A percentile compares a stretch with the other conserved stretches of the same genome.
These are phyloP conservation scores for Penicillium sp. DNA, from an alignment of 2,329 filamentous ascomycete genomes.

Conservation along the genomic window DNA sequence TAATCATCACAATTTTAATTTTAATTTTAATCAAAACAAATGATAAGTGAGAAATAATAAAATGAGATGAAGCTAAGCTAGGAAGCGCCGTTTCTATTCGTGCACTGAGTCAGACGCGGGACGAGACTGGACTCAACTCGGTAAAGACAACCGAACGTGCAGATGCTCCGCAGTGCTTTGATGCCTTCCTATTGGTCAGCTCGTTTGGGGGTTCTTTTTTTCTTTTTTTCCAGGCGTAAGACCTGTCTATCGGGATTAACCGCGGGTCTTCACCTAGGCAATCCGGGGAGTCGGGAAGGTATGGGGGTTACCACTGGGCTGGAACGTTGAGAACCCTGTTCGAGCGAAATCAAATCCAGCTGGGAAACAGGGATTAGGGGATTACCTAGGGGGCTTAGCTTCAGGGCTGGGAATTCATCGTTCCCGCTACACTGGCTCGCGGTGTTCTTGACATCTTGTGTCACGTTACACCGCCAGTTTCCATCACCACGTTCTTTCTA, in stretches of 20 bases:
- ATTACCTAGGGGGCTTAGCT: neutral
- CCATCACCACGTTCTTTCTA: neutral
- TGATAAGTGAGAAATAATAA: no score
- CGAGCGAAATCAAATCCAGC: neutral
- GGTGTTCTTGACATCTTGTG: neutral
- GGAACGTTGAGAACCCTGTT: conserved; percentile 5
- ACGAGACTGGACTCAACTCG: conserved; percentile 13
- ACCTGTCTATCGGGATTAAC: neutral
- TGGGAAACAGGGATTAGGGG: neutral
- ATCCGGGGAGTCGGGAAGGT: conserved; percentile 6
- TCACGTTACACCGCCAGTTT: conserved; percentile 4
- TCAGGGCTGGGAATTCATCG: neutral
- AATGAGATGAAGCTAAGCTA: neutral
- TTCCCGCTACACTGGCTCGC: neutral
- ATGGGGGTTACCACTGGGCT: conserved; percentile 13
- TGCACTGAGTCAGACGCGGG: conserved; percentile 14
- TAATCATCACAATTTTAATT: neutral
- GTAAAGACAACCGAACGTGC: conserved; percentile 22
- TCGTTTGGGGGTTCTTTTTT: neutral
- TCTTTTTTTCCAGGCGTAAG: neutral
- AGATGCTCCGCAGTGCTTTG: neutral
- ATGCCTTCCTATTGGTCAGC: neutral
- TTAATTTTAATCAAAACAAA: no score
- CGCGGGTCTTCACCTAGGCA: neutral
- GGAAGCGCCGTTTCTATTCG: conserved; percentile 20